Percentiles rank a stretch among this genome's conserved stretches.
phyloP scores from a whole-genome alignment of 2,329 filamentous ascomycete genomes.

The Xylaria arbuscula region DNA sequence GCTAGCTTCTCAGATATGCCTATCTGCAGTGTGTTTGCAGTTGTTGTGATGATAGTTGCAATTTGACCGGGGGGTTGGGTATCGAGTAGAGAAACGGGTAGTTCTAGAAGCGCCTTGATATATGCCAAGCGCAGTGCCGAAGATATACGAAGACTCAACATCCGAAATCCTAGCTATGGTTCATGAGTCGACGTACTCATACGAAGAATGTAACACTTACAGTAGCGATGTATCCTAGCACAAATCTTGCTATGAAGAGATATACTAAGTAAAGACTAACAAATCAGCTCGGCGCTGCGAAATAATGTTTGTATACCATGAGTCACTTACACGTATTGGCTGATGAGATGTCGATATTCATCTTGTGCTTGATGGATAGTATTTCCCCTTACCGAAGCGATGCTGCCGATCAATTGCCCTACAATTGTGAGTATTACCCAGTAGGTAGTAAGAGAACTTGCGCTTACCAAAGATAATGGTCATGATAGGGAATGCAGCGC shows the following conservation, averaged over 20 bases:
- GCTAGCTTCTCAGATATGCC: slow-evolving; percentile 73
- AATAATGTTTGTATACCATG: not conserved
- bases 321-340: slow-evolving; percentile 57
- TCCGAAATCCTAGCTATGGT: slow-evolving; percentile 65
- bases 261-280: slow-evolving; percentile 74
- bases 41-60: slow-evolving; percentile 71
- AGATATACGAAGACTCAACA: slow-evolving; percentile 70
- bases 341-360: slow-evolving; percentile 52
- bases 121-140: slow-evolving; percentile 72
- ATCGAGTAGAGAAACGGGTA: slow-evolving; percentile 75
- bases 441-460: not conserved
- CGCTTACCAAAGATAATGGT: slow-evolving; percentile 66
- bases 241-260: slow-evolving; percentile 74
- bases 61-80: slow-evolving; percentile 70
- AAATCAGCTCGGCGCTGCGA: not conserved
- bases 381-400: slow-evolving; percentile 51
- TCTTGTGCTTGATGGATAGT: slow-evolving; percentile 39
- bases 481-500: slow-evolving; percentile 56
- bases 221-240: slow-evolving; percentile 70
- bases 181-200: slow-evolving; percentile 18
- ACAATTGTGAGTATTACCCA: slow-evolving; percentile 22
- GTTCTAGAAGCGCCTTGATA: slow-evolving; percentile 70
- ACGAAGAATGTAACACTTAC: slow-evolving; percentile 49
- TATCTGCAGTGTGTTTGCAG: slow-evolving; percentile 70
- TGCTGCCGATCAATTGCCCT: slow-evolving; percentile 61